A percentile compares a stretch with the other conserved stretches of the same genome.
phyloP scores from a whole-genome alignment of 2,329 filamentous ascomycete species.

The Geosmithia flava region DNA sequence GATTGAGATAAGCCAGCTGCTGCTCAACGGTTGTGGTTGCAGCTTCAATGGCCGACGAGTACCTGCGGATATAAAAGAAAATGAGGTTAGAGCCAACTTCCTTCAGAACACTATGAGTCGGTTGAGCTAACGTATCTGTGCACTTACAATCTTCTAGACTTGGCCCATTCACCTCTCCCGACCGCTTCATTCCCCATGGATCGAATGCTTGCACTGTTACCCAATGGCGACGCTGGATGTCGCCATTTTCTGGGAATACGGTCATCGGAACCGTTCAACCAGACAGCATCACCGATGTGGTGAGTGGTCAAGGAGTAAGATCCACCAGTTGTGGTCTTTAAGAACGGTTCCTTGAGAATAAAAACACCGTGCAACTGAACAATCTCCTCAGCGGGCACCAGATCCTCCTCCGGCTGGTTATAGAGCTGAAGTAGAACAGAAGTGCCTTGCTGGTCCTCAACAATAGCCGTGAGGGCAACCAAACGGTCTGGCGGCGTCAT shows the following conservation, averaged over 20 bases:
- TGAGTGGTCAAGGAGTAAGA: conserved; percentile 35
- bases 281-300: conserved; percentile 35
- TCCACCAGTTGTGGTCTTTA: conserved; percentile 25
- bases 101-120: background rate
- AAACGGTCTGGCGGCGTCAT: conserved; percentile 7
- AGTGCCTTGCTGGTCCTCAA: conserved; percentile 24
- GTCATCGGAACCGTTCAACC: conserved; percentile 19
- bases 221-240: conserved; percentile 1
- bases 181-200: conserved; percentile 21
- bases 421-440: conserved; percentile 24
- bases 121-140: background rate
- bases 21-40: conserved; percentile 20
- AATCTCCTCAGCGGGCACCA: conserved; percentile 17
- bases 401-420: conserved; percentile 24
- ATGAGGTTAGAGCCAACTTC: background rate
- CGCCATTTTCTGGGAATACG: conserved; percentile 17
- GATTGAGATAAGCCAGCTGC: conserved; percentile 19
- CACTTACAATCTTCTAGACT: conserved; percentile 18
- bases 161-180: conserved; percentile 10
- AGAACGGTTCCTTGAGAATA: conserved; percentile 41
- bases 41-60: conserved; percentile 19
- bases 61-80: too few species aligned
- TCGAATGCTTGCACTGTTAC: conserved; percentile 9
- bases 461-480: conserved; percentile 14
- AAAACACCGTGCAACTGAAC: conserved; percentile 20